phyloP scores from a whole-genome alignment of 2,329 filamentous ascomycete species.

The Penicillium sp. region DNA sequence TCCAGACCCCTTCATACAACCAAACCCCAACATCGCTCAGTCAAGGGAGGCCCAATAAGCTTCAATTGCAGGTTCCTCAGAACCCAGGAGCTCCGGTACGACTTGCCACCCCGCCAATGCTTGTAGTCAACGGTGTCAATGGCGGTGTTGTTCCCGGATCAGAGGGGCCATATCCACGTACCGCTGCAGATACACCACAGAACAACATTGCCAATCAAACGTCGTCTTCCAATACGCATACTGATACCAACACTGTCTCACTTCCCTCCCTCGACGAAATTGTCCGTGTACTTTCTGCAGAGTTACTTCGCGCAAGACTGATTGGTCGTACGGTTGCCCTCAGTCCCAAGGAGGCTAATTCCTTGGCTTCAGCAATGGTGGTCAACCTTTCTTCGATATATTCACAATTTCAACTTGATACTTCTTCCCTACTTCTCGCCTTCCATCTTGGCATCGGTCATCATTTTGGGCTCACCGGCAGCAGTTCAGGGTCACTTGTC shows the following conservation, averaged over 20 bases:
- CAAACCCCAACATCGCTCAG: constrained; percentile 28
- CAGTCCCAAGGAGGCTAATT: constrained; percentile 30
- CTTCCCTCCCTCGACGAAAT: constrained; percentile 33
- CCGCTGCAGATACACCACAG: neutral
- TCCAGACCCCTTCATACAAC: constrained; percentile 21
- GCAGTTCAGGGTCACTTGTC: constrained; percentile 24
- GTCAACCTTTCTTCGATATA: constrained; percentile 31
- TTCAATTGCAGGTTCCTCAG: constrained; percentile 45
- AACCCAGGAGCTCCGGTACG: constrained; percentile 41
- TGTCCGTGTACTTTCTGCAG: constrained; percentile 30
- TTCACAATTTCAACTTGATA: constrained; percentile 24
- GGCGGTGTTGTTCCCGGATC: constrained; percentile 9
- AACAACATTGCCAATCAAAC: neutral
- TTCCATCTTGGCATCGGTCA: constrained; percentile 38
- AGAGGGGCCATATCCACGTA: neutral
- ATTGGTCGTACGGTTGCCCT: constrained; percentile 30
- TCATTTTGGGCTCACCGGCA: constrained; percentile 32
- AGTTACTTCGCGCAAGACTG: constrained; percentile 32
- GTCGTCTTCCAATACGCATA: neutral
- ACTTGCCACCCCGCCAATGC: constrained; percentile 43
- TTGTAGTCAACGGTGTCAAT: constrained; percentile 40
- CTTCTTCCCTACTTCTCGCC: constrained; percentile 30
- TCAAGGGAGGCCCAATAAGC: constrained; percentile 35
- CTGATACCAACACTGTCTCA: constrained; percentile 5
- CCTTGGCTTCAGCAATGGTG: constrained; percentile 33